phyloP scores from a whole-genome alignment of 371 early-diverging fungal species.

The Lichtheimia hyalospora region DNA sequence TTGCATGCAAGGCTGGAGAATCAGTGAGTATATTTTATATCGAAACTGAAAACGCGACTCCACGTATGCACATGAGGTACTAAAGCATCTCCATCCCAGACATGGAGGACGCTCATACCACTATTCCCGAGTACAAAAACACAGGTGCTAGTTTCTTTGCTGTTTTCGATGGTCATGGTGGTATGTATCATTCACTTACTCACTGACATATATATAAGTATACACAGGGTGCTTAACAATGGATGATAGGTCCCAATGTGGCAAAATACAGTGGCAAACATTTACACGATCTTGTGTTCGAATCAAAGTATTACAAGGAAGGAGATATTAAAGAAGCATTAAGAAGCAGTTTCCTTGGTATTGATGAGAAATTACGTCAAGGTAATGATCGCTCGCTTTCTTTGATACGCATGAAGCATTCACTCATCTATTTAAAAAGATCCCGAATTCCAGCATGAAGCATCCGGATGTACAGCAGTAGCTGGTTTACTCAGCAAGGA shows the following conservation, averaged over 20 bases:
- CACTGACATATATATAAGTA: not conserved
- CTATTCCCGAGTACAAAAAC: conserved; percentile 65
- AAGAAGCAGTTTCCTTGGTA: conserved; percentile 76
- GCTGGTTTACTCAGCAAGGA: conserved; percentile 75
- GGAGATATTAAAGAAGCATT: conserved; percentile 72
- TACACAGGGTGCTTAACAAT: not conserved
- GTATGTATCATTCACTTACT: conserved; percentile 39
- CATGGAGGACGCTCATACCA: conserved; percentile 98
- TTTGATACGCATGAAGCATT: not conserved
- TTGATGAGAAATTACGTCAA: conserved; percentile 75
- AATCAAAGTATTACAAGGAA: conserved; percentile 60
- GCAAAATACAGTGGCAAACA: conserved; percentile 85
- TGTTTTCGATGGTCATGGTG: conserved; percentile 98
- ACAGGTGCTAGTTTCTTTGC: conserved; percentile 81
- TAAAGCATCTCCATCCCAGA: conserved; percentile 40
- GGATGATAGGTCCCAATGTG: conserved; percentile 59
- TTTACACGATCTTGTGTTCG: conserved; percentile 69
- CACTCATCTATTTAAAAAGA: conserved; percentile 38
- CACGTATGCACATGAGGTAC: too few species aligned
- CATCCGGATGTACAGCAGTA: conserved; percentile 96
- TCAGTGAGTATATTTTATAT: conserved; percentile 57
- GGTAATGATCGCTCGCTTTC: conserved; percentile 43
- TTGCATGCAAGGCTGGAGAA: conserved; percentile 97
- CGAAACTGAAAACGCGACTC: too few species aligned
- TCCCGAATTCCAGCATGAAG: conserved; percentile 65